Conservation (phyloP, 768 basidiomycete genomes). For the Cantharellus anzutake region DNA sequence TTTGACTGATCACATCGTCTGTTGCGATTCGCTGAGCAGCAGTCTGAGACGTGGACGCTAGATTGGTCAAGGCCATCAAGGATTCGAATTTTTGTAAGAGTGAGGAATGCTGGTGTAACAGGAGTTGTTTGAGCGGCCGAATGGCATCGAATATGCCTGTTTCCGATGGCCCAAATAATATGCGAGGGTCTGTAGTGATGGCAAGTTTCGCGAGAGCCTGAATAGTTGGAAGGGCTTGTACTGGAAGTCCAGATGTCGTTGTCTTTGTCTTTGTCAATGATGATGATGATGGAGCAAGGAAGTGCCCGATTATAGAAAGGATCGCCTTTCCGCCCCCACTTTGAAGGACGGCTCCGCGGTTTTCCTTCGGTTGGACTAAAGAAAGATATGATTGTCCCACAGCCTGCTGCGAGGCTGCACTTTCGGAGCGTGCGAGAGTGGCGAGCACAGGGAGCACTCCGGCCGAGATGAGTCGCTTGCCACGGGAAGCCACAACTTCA, state of each 20-base stretch:
- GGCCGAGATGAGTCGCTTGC: slow-evolving; percentile 34
- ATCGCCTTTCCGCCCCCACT: slow-evolving; percentile 60
- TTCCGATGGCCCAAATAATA: slow-evolving; percentile 76
- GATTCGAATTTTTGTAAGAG: slow-evolving; percentile 80
- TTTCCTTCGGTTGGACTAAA: slow-evolving; percentile 58
- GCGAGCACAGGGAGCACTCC: slow-evolving; percentile 49
- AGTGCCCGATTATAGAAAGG: slow-evolving; percentile 26
- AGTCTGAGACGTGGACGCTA: slow-evolving; percentile 57
- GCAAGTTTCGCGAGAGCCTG: slow-evolving; percentile 87
- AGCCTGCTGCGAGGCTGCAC: slow-evolving; percentile 36
- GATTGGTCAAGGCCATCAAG: slow-evolving; percentile 90
- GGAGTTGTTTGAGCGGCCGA: slow-evolving; percentile 53
- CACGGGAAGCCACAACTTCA: slow-evolving; percentile 40
- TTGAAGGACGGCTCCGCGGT: slow-evolving; percentile 58
- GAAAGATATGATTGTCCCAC: slow-evolving; percentile 46
- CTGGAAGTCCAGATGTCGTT: slow-evolving; percentile 12
- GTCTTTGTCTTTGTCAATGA: neutral
- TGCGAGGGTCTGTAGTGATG: slow-evolving; percentile 78
- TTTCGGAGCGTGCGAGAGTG: slow-evolving; percentile 39
- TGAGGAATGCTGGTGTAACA: slow-evolving; percentile 47
- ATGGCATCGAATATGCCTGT: slow-evolving; percentile 67
- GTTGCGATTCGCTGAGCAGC: slow-evolving; percentile 44
- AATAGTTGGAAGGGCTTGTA: slow-evolving; percentile 37
- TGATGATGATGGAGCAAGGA: neutral
- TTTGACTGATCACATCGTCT: slow-evolving; percentile 31